These are phyloP conservation scores for Lactarius indigo DNA, from an alignment of 768 basidiomycete species.

Conservation along the genomic window DNA sequence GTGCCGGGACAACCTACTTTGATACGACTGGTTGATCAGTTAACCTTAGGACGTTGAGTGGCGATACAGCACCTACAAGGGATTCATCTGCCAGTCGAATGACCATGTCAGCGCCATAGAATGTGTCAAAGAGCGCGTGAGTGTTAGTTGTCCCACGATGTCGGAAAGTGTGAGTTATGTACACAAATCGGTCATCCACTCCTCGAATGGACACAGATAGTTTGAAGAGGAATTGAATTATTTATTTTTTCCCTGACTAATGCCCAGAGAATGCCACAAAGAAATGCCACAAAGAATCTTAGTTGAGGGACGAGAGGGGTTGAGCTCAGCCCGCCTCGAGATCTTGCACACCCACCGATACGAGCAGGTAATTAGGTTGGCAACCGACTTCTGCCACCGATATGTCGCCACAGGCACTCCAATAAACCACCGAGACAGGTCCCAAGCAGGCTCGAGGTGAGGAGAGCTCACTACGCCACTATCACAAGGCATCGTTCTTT, in stretches of 20 bases:
- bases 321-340: background rate
- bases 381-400: background rate
- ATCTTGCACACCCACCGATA: too few species aligned
- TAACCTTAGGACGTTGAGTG: background rate
- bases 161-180: too few species aligned
- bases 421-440: background rate
- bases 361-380: background rate
- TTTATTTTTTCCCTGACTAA: background rate
- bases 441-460: background rate
- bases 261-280: background rate
- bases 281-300: background rate
- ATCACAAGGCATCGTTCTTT: conserved; percentile 49
- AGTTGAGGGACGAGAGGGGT: background rate
- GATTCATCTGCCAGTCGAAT: background rate
- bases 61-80: background rate
- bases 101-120: background rate
- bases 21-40: background rate
- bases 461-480: conserved; percentile 30
- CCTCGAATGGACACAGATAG: too few species aligned
- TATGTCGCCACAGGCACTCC: background rate
- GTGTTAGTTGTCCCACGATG: background rate
- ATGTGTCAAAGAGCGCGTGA: background rate
- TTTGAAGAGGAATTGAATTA: background rate
- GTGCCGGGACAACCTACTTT: background rate
- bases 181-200: too few species aligned